Percentiles rank a stretch among this genome's conserved stretches.
phyloP scores from a whole-genome alignment of 2,329 filamentous ascomycete species.

The Aspergillus caelatus region DNA sequence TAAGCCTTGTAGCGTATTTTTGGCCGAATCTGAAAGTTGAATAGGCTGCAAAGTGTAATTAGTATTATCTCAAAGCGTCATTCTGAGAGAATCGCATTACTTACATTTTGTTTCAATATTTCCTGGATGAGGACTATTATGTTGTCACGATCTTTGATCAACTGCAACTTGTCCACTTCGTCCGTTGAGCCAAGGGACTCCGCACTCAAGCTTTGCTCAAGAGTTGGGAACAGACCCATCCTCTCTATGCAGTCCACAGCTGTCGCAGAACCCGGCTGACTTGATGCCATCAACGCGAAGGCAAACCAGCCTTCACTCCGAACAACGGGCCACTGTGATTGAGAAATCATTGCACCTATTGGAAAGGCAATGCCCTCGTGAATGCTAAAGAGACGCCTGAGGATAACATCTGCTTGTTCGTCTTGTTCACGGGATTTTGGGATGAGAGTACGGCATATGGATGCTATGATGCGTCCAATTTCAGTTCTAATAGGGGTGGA shows the following conservation, averaged over 20 bases:
- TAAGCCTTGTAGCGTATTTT: constrained; percentile 32
- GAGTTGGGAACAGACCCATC: constrained; percentile 35
- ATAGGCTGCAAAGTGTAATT: constrained; percentile 26
- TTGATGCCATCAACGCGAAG: constrained; percentile 49
- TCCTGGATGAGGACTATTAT: constrained; percentile 43
- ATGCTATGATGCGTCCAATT: constrained; percentile 49
- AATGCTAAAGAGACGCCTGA: constrained; percentile 38
- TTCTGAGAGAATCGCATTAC: constrained; percentile 17
- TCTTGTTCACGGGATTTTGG: constrained; percentile 31
- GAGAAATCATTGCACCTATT: constrained; percentile 47
- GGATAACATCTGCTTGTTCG: constrained; percentile 25
- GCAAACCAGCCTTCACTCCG: constrained; percentile 54
- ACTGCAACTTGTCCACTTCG: constrained; percentile 30
- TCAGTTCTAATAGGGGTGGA: constrained; percentile 50
- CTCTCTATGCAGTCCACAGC: constrained; percentile 40
- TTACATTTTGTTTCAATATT: constrained; percentile 43
- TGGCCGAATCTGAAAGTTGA: constrained; percentile 30
- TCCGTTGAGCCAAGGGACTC: constrained; percentile 21
- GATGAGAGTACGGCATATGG: constrained; percentile 46
- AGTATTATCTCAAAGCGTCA: constrained; percentile 1
- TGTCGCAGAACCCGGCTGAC: constrained; percentile 32
- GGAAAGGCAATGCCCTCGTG: constrained; percentile 42
- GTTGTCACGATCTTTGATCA: constrained; percentile 46
- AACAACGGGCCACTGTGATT: constrained; percentile 52
- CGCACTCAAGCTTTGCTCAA: constrained; percentile 35